Evolutionary conservation across 176 grass and related monocot species (phyloP), one percentile per base, ranked within the genome.

Genomic region (Carex littledalei): DNA sequence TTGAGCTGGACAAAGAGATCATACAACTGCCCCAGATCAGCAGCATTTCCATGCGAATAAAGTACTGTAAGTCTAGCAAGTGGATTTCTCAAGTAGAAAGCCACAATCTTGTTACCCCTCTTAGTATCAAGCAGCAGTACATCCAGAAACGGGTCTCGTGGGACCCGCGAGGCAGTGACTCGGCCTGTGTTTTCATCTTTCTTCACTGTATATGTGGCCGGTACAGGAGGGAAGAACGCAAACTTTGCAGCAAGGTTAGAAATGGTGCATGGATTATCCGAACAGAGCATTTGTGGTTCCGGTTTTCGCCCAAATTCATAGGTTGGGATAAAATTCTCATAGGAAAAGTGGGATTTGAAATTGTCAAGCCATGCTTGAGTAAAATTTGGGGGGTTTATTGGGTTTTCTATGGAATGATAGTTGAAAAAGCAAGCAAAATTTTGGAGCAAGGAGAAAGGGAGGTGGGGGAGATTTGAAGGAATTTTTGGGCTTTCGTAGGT

Each of bases 1-100:
- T 99, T 99, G 86, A 99, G 97, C 93, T 99, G 97, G 74, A 94
- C 91, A 66, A 99, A 99, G 85, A 99, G 97, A 79, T 99, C 97
- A 81, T 99, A 99, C 81, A 99, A 89, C 81, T 96, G 97, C 5
- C 91, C 97, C 11, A 99, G 93, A 91, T 99, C 97, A 78, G 97
- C 93, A 29, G 97, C 97, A 84, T 99, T 99, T 87, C 97, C 97
- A 67, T 99, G 97, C 39, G 97, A 99, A 85, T 99, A 99, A 80
- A 99, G 93, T 81, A 99, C 81, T 4, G 97, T 99, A 81, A 99
- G 87, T 6, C 97, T 89, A 0, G 97, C 97, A 82, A 67, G 85
- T 39, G 97, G 97, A 71, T 96, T 96, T 85, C 84, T 81, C 67
- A 96, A 90, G 85, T 94, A 99, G 90, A 99, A 99, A 35, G 93